Percentiles rank a stretch among this genome's conserved stretches.
These are phyloP conservation scores for Fusarium oligoseptatum DNA, from an alignment of 2,329 filamentous ascomycete species.

Conservation along the genomic window DNA sequence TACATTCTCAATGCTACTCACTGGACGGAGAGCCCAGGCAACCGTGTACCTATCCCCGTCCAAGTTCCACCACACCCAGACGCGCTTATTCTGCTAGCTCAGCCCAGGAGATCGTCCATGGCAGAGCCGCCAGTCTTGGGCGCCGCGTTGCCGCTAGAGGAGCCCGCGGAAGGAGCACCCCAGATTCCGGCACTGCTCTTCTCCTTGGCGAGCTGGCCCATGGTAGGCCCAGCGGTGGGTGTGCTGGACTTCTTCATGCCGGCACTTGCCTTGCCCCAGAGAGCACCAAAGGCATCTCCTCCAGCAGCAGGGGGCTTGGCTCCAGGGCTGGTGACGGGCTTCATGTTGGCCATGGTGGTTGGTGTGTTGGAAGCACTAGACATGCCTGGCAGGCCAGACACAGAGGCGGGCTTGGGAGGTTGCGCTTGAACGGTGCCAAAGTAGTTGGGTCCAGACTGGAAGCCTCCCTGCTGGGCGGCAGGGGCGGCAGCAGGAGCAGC, in stretches of 20 bases:
- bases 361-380: conserved; percentile 53
- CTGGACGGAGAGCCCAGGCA: conserved; percentile 10
- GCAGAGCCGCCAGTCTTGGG: conserved; percentile 54
- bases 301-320: conserved; percentile 70
- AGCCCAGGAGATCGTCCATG: conserved; percentile 64
- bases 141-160: conserved; percentile 44
- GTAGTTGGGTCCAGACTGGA: conserved; percentile 89
- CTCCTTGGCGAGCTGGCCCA: conserved; percentile 97
- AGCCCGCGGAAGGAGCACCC: conserved; percentile 74
- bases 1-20: conserved; percentile 35
- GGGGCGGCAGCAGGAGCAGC: conserved; percentile 51
- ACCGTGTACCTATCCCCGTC: conserved; percentile 19
- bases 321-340: conserved; percentile 61
- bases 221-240: conserved; percentile 75
- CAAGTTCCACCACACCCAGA: conserved; percentile 17
- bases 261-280: conserved; percentile 83
- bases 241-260: conserved; percentile 80
- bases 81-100: conserved; percentile 30
- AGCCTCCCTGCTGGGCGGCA: conserved; percentile 70
- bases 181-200: conserved; percentile 96
- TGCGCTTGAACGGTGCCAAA: conserved; percentile 82
- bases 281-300: conserved; percentile 88
- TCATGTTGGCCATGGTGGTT: conserved; percentile 60
- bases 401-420: conserved; percentile 49
- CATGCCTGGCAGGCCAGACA: conserved; percentile 45